Percentiles rank a stretch among this genome's conserved stretches.
Evolutionary conservation across 805 yeast species (phyloP).

Genomic region (Sungouiella thailandica): DNA sequence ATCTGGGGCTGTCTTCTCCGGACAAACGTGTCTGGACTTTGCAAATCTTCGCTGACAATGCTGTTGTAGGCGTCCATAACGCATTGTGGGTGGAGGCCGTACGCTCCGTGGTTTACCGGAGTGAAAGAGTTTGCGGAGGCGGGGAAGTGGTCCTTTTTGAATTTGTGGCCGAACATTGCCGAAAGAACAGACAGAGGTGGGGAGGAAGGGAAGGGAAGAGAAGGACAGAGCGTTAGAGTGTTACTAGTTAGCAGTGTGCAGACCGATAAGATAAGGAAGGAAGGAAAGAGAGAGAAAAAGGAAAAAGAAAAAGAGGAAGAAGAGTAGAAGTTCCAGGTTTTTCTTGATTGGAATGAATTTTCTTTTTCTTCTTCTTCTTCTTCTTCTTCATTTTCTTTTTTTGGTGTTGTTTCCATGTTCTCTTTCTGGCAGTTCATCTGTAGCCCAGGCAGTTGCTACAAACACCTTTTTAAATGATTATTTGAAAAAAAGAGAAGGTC

Average conservation of each 20-base stretch:
- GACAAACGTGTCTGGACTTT: not conserved
- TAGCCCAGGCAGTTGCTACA: too few species aligned
- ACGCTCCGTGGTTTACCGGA: slow-evolving; percentile 2
- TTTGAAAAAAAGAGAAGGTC: too few species aligned
- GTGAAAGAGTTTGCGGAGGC: not conserved
- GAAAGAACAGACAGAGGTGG: not conserved
- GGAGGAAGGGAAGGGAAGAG: not conserved
- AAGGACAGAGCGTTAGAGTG: not conserved
- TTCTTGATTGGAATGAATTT: too few species aligned
- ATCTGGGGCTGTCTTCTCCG: not conserved
- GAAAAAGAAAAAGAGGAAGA: not conserved
- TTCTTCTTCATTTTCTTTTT: too few species aligned
- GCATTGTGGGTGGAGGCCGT: not conserved
- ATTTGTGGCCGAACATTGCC: slow-evolving; percentile 2
- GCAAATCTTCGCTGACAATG: not conserved
- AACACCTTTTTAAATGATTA: too few species aligned
- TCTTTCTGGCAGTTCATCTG: too few species aligned
- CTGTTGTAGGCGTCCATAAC: not conserved
- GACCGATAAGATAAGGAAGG: not conserved
- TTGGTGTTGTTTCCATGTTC: too few species aligned
- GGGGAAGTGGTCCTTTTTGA: slow-evolving; percentile 1
- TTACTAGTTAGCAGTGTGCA: too few species aligned
- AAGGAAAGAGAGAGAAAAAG: not conserved
- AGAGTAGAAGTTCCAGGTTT: too few species aligned
- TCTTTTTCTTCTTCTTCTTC: too few species aligned